Base-by-base conservation (phyloP, 1,284 basidiomycete species). In the Rhodofomes roseus region DNA sequence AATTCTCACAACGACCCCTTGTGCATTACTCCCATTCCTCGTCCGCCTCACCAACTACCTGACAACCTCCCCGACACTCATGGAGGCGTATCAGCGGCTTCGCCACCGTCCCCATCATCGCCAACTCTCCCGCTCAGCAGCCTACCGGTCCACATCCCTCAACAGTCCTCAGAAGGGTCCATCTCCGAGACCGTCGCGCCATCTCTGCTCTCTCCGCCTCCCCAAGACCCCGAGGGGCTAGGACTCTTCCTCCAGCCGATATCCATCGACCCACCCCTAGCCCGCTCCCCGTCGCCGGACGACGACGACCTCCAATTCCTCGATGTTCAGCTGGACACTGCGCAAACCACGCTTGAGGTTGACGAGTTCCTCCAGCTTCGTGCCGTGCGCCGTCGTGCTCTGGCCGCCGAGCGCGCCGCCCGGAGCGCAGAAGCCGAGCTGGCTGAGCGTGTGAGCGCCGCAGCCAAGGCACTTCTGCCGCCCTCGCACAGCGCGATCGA, bases 211-310 rank as follows among this genome's bases (percentile, higher is more conserved):
- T 54, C 56, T n/a, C 57, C 58, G 23, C 62, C 55, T 16, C 48
- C 60, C 6, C 25, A 20, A 31, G 52, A 56, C 20, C 54, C 52
- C 14, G 62, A 63, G 41, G 67, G 71, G 31, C 62, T 66, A 50
- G 68, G 67, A 58, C 61, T 70, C n/a, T 64, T 65, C 60, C 62
- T 68, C 51, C 63, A 65, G 57, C 65, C 66, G 29, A 61, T 59
- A 36, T 61, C 63, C 43, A 63, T 71, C 14, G 57, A 68, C 48
- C 62, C 60, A 16, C 73, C 73, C 0, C 62, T 72, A n/a, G 73
- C 71, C 1, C 78, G 76, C 29, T 81, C 81, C 1, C 80, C 79
- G 1, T 81, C 80, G 0, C 80, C 80, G 0, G 79, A 80, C 54
- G 75, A 79, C 58, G 66, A 79, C 54, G 75, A 77, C 60, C 56